A percentile compares a stretch with the other conserved stretches of the same genome.
Evolutionary conservation across 2,329 filamentous ascomycete species (phyloP).

Genomic region (Apiospora marii): DNA sequence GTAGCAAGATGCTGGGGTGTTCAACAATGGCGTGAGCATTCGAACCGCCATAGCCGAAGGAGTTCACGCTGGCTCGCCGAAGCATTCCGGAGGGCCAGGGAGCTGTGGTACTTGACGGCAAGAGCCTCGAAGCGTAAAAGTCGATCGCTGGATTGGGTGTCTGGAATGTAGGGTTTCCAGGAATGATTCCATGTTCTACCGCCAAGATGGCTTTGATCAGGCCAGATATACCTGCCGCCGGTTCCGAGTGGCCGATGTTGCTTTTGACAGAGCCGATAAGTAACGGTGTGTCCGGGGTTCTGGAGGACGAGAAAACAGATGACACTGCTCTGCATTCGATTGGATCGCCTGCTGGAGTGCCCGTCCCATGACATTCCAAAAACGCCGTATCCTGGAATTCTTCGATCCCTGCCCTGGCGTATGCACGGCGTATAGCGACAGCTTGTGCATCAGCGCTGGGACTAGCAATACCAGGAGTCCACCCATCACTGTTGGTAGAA

Average conservation of each 20-base stretch:
- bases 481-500: not conserved
- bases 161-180: conserved; percentile 35
- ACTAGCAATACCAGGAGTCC: not conserved
- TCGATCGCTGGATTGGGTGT: conserved; percentile 36
- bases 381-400: not conserved
- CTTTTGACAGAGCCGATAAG: conserved; percentile 34
- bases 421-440: not conserved
- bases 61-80: not conserved
- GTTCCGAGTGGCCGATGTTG: conserved; percentile 45
- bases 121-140: conserved; percentile 30
- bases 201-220: conserved; percentile 43
- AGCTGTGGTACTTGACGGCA: conserved; percentile 28
- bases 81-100: conserved; percentile 34
- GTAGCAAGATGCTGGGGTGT: not conserved
- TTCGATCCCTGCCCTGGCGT: conserved; percentile 30
- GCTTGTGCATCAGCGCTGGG: not conserved
- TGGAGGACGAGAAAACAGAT: conserved; percentile 34
- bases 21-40: not conserved
- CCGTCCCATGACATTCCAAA: conserved; percentile 9
- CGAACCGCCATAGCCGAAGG: not conserved
- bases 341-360: conserved; percentile 38
- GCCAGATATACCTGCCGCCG: conserved; percentile 37
- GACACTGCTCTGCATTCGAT: conserved; percentile 45
- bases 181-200: conserved; percentile 41
- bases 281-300: not conserved